Evolutionary conservation across 202 grass and related monocot genomes (phyloP).

Genomic region (Zizania palustris): DNA sequence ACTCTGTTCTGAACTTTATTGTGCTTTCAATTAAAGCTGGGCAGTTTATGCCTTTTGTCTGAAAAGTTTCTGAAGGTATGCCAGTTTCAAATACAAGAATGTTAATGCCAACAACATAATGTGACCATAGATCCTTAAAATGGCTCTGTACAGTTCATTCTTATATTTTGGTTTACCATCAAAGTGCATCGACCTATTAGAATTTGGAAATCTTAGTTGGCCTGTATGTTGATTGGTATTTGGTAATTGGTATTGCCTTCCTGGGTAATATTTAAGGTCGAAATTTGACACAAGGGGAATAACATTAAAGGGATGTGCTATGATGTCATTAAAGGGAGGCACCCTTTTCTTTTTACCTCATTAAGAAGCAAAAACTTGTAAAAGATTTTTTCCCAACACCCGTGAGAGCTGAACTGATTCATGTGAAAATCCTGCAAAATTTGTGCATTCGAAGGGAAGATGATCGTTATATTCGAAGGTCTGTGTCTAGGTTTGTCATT

Average conservation of each 20-base stretch:
- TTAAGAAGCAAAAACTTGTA: neutral
- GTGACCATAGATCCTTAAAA: neutral
- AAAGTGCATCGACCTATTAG: slow-evolving; percentile 12
- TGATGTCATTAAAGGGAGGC: neutral
- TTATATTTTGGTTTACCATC: neutral
- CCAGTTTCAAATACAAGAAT: neutral
- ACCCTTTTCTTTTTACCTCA: neutral
- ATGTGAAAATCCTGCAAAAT: neutral
- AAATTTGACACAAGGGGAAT: neutral
- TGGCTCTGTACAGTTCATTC: slow-evolving; percentile 9
- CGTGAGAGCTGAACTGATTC: neutral
- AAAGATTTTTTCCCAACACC: neutral
- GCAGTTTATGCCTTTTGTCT: too few species aligned
- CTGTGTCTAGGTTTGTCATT: neutral
- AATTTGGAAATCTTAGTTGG: slow-evolving; percentile 37
- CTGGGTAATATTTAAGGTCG: neutral
- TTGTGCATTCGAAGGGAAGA: too few species aligned
- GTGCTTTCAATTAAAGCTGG: too few species aligned
- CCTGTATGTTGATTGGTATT: slow-evolving; percentile 18
- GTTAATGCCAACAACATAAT: neutral
- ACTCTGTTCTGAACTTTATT: too few species aligned
- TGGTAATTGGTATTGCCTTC: slow-evolving; percentile 17
- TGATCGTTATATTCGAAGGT: neutral
- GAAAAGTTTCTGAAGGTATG: neutral
- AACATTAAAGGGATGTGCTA: neutral